phyloP scores from a whole-genome alignment of 1,139 yeast species.

The Magnusiomyces sp. region DNA sequence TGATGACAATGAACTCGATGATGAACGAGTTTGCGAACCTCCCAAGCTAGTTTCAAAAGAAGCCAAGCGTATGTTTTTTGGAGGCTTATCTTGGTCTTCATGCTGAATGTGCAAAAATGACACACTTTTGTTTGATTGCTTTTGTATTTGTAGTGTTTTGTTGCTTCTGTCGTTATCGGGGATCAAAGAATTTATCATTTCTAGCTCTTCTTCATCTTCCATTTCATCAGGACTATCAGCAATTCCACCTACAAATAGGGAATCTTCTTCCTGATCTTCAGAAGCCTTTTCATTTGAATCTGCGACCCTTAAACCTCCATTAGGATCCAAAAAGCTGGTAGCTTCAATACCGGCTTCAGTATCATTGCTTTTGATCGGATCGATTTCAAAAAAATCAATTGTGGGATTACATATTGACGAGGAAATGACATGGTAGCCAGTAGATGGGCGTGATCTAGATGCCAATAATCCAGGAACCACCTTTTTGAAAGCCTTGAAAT shows the following conservation, averaged over 20 bases:
- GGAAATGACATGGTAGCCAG: no score
- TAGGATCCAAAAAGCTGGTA: no score
- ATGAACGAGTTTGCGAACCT: neutral
- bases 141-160: neutral
- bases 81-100: neutral
- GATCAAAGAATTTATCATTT: neutral
- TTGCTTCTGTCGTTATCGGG: neutral
- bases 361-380: no score
- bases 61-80: no score
- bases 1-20: neutral
- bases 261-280: neutral
- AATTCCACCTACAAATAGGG: neutral
- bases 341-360: no score
- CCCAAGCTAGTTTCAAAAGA: neutral
- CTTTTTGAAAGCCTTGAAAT: no score
- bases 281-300: neutral
- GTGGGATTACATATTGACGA: no score
- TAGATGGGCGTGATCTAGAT: no score
- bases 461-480: no score
- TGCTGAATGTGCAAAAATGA: neutral
- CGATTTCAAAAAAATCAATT: no score
- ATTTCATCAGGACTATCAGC: neutral
- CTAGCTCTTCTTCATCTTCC: neutral
- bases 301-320: no score
- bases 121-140: neutral